Base-by-base conservation (phyloP, 1,284 basidiomycete species). In the Ganoderma meredithae region DNA sequence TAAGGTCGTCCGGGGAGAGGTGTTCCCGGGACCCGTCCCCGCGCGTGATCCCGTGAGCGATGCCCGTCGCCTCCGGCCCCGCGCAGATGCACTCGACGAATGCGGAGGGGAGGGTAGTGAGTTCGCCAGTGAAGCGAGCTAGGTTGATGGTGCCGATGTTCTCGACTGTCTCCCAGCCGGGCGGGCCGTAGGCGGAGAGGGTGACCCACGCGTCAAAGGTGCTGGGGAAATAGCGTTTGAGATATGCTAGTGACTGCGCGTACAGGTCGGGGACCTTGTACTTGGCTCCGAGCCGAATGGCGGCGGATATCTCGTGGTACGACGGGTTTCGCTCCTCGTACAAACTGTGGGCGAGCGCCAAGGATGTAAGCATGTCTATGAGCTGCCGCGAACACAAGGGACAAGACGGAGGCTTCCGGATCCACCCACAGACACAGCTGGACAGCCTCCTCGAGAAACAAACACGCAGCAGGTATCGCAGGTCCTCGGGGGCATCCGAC, bases 81-180 rank as follows among this genome's bases (percentile, higher is more conserved):
- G 62, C 60, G 25, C n/a, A 36, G 25, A 39, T 56, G 56, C 68
- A 69, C 6, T 15, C 39, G 25, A 60, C 43, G 39, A 69, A 53
- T 1, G 64, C 68, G 36, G 56, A 39, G 0, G 68, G 68, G 8
- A 69, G 59, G 36, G 66, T 60, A 25, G 63, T 59, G 19, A 39
- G 39, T 5, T 65, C 58, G 0, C 64, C 61, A 0, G 49, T 64
- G 40, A 59, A n/a, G 8, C 59, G 59, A 2, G 59, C 59, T n/a
- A 60, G 59, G 22, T 60, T 60, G 15, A 60, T n/a, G 4, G 22
- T 25, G 8, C 59, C 59, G 10, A 60, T 27, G 36, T 12, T 22
- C 13, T 44, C 33, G 15, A 25, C 39, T 13, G n/a, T 22, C 12
- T 40, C 17, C 39, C 59, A 60, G 22, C 39, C 40, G 12, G 59